Base-by-base conservation (phyloP, 805 yeast genomes). In the Starmerella gropengiesseri region DNA sequence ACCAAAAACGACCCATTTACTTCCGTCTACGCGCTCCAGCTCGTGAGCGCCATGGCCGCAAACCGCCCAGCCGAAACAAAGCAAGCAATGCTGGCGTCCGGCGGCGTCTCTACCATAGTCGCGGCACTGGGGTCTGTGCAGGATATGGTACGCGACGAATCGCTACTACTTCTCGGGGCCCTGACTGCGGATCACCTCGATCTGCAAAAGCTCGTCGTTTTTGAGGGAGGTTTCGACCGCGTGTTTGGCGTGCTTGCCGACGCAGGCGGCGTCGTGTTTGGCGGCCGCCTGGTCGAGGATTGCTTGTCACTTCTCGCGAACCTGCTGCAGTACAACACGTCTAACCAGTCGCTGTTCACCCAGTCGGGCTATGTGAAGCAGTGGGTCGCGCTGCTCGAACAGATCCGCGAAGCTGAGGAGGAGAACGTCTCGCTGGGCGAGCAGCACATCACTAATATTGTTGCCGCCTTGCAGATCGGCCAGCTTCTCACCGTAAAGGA, bases 271-370 rank as follows among this genome's bases (percentile, higher is more conserved):
- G 70, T 85, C 13, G 71, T 86, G 41, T 96, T 94, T 8, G 85
- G 91, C n/a, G 84, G 91, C 16, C 70, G 85, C 26, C 76, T 85
- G n/a, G 94, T 87, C 7, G 91, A 83, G 57, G 97, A 91, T 61
- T 83, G 94, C 59, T 64, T 93, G 41, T 74, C 85, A 0, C 63
- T 91, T 35, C 66, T 89, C 7, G 70, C 79, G 14, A 81, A 79
- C 54, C 67, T 91, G 32, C 62, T 91, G 37, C 75, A 75, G 49
- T 86, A 78, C 60, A 91, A 89, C 57, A 79, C 89, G 1, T 78
- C 94, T 2, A 93, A 91, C 60, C 99, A 91, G 59, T 82, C 80
- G 46, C 70, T 78, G 41, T 93, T 93, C 55, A 60, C 87, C 27
- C 97, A 89, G 58, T 78, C 95, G 2, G 82, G 78, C 36, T 79